These are phyloP conservation scores for Schizosaccharomyces cryophilus DNA, from an alignment of 805 yeast genomes.

Conservation along the genomic window DNA sequence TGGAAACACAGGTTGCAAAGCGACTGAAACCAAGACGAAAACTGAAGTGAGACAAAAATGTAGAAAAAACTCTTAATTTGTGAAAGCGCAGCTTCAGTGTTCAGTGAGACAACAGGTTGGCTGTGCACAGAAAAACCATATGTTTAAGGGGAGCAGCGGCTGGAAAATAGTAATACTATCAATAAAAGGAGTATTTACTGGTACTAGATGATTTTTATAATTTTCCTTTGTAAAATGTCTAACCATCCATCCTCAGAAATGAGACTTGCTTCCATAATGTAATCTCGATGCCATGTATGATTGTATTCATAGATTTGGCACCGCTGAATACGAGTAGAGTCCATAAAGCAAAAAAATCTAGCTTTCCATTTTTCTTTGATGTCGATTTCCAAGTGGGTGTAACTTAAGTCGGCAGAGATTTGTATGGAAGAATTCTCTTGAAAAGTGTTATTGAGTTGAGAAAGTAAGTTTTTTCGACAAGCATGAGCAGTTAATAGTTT, in stretches of 20 bases:
- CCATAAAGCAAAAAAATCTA: neutral
- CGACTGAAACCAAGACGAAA: neutral
- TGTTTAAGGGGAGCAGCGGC: no score
- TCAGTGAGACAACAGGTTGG: no score
- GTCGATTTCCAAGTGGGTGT: neutral
- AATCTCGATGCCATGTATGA: no score
- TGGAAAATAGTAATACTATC: no score
- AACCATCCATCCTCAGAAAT: no score
- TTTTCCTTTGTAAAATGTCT: no score
- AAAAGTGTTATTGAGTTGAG: neutral
- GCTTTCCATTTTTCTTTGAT: neutral
- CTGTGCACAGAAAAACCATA: no score
- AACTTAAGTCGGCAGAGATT: neutral
- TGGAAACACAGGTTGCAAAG: neutral
- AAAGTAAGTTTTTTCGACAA: neutral
- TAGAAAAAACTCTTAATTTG: neutral
- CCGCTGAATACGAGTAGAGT: neutral
- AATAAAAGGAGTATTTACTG: no score
- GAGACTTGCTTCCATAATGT: no score
- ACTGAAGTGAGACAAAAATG: neutral
- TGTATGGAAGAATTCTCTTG: neutral
- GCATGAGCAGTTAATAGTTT: neutral
- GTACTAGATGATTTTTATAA: no score
- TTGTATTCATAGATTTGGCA: neutral
- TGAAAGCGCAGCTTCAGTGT: no score